Base-by-base conservation (phyloP, 2,329 filamentous ascomycete species). In the Dactylellina leptospora region DNA sequence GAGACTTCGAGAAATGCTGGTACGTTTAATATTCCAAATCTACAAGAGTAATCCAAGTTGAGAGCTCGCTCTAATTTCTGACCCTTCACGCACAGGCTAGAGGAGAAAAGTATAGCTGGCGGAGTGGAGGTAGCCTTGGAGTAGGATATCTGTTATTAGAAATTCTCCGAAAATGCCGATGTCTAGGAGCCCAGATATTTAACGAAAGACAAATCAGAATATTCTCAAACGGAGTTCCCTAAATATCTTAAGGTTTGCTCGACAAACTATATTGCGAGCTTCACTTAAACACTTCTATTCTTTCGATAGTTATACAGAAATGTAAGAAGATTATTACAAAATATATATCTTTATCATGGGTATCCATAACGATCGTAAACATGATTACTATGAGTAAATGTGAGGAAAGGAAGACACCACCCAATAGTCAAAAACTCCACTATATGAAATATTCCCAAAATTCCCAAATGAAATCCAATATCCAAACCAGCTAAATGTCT, bases 1-100 rank as follows among this genome's bases (percentile, higher is more conserved):
- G 76, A 61, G 76, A 81, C 28, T 87, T 87, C 76, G 78, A 80
- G 69, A 74, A 77, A 1, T 86, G 85, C 84, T 87, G 84, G 85
- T 73, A 51, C 38, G 75, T 54, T 5, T 10, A n/a, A 16, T 5
- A n/a, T 38, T 9, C 16, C 4, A 18, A 30, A 6, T 30, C 8
- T 5, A 18, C 33, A 2, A 38, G 16, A 10, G 11, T 38, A 38
- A 38, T n/a, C 2, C 16, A n/a, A 33, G 28, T 11, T 11, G 28
- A 11, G 5, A 5, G 5, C 28, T 5, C 28, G 11, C 11, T 33
- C 28, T 11, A 33, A 33, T 6, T 11, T 33, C 28, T 33, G 6
- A 33, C 28, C 11, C 11, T 11, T 11, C 5, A 33, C 28, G 11
- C 28, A 23, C 30, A 72, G 68, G 68, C 11, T 72, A 5, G 68